Base-by-base conservation (phyloP, 768 basidiomycete genomes). In the Suillus lakei region DNA sequence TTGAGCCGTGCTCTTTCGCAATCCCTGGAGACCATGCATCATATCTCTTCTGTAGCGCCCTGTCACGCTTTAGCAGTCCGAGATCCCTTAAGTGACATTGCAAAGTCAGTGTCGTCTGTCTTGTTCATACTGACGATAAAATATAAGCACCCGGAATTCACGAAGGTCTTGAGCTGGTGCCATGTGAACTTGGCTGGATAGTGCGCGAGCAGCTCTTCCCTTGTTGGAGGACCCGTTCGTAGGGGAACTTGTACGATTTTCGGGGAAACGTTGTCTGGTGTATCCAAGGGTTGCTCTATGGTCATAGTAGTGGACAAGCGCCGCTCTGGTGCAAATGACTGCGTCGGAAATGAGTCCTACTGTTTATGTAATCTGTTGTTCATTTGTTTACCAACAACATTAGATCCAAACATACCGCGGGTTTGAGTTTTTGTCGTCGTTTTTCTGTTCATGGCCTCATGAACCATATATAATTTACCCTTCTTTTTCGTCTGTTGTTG, bases 161-260 rank as follows among this genome's bases (percentile, higher is more conserved):
- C 82, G 67, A 94, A 93, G 5, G 86, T 84, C 78, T 88, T 93
- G 32, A 94, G 78, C 72, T 94, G 87, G 10, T 75, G 67, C 90
- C 91, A 94, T 0, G 91, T 91, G 68, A 92, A 92, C 67, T 85
- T 87, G 5, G 89, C 82, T 16, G 92, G 92, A 71, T 94, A 94
- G 72, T 91, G 78, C 1, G 77, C 82, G 9, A 86, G 74, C 7
- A 94, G 76, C 69, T 94, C 92, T 60, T 88, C 87, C 43, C 75
- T 78, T 1, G 91, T 91, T 15, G 92, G 92, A 26, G 82, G 87
- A 0, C 92, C 91, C n/a, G 79, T 80, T 13, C 83, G 72, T 38
- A 86, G 73, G 7, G 83, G 77, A 6, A 86, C 83, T 16, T 68
- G 61, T 32, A 39, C 7, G 18, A 38, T 13, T 26, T 26, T 53